Conservation (phyloP, 345 rosid genomes). For the Heritiera littoralis region DNA sequence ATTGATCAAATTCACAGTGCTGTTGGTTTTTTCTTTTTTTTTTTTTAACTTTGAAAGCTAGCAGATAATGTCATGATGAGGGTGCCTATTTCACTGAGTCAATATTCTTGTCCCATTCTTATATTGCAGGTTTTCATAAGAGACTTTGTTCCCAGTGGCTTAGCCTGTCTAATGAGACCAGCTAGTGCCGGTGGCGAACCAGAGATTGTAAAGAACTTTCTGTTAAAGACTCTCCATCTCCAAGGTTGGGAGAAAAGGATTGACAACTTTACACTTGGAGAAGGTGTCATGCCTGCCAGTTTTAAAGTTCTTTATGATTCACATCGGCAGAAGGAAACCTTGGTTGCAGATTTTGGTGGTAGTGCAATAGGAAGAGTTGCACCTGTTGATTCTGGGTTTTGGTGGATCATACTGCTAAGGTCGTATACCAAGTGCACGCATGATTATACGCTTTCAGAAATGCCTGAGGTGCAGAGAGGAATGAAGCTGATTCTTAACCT, state of each 20-base stretch:
- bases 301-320: constrained; percentile 16
- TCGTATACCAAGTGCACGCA: constrained; percentile 57
- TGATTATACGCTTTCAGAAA: constrained; percentile 46
- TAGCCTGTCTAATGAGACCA: constrained; percentile 17
- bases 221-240: constrained; percentile 16
- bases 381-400: constrained; percentile 69
- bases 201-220: constrained; percentile 7
- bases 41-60: background rate
- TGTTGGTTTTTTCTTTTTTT: background rate
- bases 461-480: constrained; percentile 57
- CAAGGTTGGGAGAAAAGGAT: constrained; percentile 16
- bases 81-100: background rate
- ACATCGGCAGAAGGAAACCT: constrained; percentile 8
- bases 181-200: background rate
- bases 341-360: constrained; percentile 38
- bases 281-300: constrained; percentile 19
- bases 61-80: background rate
- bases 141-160: constrained; percentile 15
- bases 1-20: background rate
- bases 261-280: constrained; percentile 14
- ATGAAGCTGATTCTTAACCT: constrained; percentile 52
- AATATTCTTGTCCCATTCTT: background rate
- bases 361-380: constrained; percentile 66
- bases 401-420: constrained; percentile 69
- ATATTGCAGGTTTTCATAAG: constrained; percentile 17